Base-by-base conservation (phyloP, 352 stramenopile species). In the Pythium aquatile region DNA sequence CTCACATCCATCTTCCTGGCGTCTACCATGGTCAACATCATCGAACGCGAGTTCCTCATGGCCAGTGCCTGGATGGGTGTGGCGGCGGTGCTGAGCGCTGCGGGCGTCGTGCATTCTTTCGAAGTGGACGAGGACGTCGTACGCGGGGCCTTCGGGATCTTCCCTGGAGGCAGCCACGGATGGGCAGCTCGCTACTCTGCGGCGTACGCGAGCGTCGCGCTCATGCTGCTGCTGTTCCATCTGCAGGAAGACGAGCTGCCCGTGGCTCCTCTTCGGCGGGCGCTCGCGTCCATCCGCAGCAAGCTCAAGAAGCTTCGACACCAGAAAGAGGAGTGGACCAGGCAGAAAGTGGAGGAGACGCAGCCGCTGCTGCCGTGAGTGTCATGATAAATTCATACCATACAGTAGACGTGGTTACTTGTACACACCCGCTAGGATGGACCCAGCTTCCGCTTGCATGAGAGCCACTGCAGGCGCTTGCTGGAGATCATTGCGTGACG, bases 11-110 rank as follows among this genome's bases (percentile, higher is more conserved):
- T 83, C 39, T 70, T 80, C 35, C 59, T 83, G 11, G 72, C 75
- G n/a, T 78, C 72, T 16, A 76, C 63, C 48, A 78, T 83, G 63
- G 72, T 80, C 29, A 73, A 78, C 63, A 80, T 83, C 37, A 75
- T 83, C 47, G 75, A 83, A 51, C 75, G 75, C 40, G 68, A 80
- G 52, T 83, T 83, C 46, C 55, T 75, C 30, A 57, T 62, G 11
- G 75, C 75, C 1, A 72, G 65, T 47, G 58, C 54, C 10, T 83
- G 75, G 75, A 81, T 80, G 72, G 53, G 49, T 9, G 37, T 80
- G 1, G 70, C 70, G 4, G 53, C 70, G 3, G 29, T 68, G 5
- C 58, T 83, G 1, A 78, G 73, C 26, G 64, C 52, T 2, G 55
- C 75, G 5, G 75, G 75, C 28, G 63, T 69, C 32, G 72, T 83